phyloP scores from a whole-genome alignment of 2,329 filamentous ascomycete genomes.

The Leptographium wingfieldii region DNA sequence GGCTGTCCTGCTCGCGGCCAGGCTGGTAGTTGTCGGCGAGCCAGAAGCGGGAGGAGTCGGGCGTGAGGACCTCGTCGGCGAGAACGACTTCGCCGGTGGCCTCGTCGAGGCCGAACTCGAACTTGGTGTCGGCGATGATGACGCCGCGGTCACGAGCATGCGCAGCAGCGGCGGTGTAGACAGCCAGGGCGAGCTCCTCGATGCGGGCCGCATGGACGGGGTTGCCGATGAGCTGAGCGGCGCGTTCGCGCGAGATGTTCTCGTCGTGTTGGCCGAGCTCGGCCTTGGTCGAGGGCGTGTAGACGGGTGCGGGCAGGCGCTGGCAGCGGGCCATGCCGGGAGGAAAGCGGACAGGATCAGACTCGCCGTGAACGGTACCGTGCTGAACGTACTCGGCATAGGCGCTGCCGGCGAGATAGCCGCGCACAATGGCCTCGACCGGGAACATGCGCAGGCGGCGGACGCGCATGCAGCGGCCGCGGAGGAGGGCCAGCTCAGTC shows the following conservation, averaged over 20 bases:
- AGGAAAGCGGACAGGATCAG: slow-evolving; percentile 21
- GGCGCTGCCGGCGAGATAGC: slow-evolving; percentile 77
- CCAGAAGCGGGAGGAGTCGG: slow-evolving; percentile 82
- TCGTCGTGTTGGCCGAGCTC: slow-evolving; percentile 66
- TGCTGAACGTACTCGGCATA: slow-evolving; percentile 63
- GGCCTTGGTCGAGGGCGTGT: slow-evolving; percentile 76
- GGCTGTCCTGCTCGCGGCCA: slow-evolving; percentile 66
- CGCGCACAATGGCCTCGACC: slow-evolving; percentile 75
- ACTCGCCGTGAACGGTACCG: slow-evolving; percentile 70
- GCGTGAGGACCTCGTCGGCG: slow-evolving; percentile 77
- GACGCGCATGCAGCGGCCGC: slow-evolving; percentile 65
- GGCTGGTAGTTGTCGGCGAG: slow-evolving; percentile 57
- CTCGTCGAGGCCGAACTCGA: slow-evolving; percentile 55
- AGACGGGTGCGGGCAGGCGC: slow-evolving; percentile 55
- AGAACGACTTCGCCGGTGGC: slow-evolving; percentile 56
- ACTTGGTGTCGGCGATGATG: slow-evolving; percentile 54
- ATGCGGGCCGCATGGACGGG: slow-evolving; percentile 50
- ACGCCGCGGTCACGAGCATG: slow-evolving; percentile 56
- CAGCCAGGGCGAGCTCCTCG: slow-evolving; percentile 48
- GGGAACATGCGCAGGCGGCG: slow-evolving; percentile 62
- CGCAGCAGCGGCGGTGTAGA: slow-evolving; percentile 50
- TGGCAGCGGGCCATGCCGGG: slow-evolving; percentile 58
- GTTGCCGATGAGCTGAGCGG: slow-evolving; percentile 50
- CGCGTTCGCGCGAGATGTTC: slow-evolving; percentile 65
- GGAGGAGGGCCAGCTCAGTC: slow-evolving; percentile 38